Conservation (phyloP, 2,329 filamentous ascomycete species). For the Arthrobotrys musiformis region DNA sequence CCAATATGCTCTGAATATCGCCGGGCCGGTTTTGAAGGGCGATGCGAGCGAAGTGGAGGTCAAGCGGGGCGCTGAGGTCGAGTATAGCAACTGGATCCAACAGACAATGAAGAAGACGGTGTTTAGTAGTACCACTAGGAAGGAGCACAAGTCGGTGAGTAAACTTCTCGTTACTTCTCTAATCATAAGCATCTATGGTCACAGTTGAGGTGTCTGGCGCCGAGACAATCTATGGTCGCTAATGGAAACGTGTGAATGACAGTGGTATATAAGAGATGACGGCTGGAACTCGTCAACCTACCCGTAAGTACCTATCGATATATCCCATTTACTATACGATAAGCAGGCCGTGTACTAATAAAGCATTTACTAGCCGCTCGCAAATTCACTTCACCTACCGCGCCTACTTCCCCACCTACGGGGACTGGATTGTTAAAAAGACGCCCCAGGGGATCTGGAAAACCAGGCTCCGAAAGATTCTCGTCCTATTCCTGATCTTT, state of each 20-base stretch:
- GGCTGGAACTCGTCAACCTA: slow-evolving; percentile 54
- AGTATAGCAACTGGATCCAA: slow-evolving; percentile 67
- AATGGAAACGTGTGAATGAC: neutral
- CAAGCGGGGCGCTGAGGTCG: slow-evolving; percentile 65
- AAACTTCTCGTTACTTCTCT: neutral
- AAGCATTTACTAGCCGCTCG: slow-evolving; percentile 43
- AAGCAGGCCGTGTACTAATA: too few relatives aligned
- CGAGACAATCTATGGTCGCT: too few relatives aligned
- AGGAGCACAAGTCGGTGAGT: slow-evolving; percentile 25
- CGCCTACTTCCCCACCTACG: slow-evolving; percentile 41
- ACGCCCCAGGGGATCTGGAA: slow-evolving; percentile 41
- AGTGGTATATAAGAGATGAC: slow-evolving; percentile 52
- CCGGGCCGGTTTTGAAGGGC: slow-evolving; percentile 68
- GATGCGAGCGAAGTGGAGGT: slow-evolving; percentile 66
- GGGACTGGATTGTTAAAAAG: slow-evolving; percentile 49
- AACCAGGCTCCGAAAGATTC: slow-evolving; percentile 28
- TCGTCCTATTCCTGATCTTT: slow-evolving; percentile 40
- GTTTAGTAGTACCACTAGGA: slow-evolving; percentile 23
- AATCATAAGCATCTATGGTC: too few relatives aligned
- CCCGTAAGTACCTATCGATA: slow-evolving; percentile 42
- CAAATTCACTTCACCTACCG: slow-evolving; percentile 53
- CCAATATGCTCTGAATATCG: slow-evolving; percentile 71
- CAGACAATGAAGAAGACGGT: slow-evolving; percentile 45
- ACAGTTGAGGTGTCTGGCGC: too few relatives aligned
- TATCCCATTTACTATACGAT: too few relatives aligned